Base-by-base conservation (phyloP, 164 flowering plant genomes). In the Brasenia schreberi region DNA sequence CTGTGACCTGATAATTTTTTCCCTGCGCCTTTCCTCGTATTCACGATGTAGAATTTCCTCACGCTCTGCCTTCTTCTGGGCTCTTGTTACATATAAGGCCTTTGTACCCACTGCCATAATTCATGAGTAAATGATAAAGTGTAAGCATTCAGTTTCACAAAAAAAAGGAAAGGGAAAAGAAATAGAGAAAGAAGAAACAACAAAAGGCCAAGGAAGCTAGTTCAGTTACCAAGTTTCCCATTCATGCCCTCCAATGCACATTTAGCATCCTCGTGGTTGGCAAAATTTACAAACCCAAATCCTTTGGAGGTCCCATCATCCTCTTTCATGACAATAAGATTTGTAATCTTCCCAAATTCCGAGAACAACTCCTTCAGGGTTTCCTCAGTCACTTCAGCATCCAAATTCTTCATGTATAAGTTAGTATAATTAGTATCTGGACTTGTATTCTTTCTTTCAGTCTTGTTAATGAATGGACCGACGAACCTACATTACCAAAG, bases 231-330 rank as follows among this genome's bases (percentile, higher is more conserved):
- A 68, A 90, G 75, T 69, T 80, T 68, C 70, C 91, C 98, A 81
- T 89, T 78, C 86, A 89, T 78, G 1, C 77, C 74, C 71, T 89
- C 91, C 73, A 77, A 17, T 43, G 98, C 98, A 44, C 65, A 43
- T 64, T 71, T 83, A 14, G 97, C 97, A 77, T 86, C 91, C 61
- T 84, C 90, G 9, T 94, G 80, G 62, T 67, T 77, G 2, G 85
- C 96, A 79, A 84, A 89, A 71, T 91, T 91, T 18, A 93, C 91
- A 77, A 93, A 93, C 43, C 96, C 98, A 83, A 90, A 93, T 43
- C 98, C 96, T 71, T 63, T 87, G 5, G 97, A 86, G 19, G 59
- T 67, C 43, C 96, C 96, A 68, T 76, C 76, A 0, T 77, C 83
- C 70, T 87, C 90, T 76, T 73, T 89, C 53, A 82, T 49, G 56